These are phyloP conservation scores for Artemisia annua DNA, from an alignment of 129 eudicot genomes.

Conservation along the genomic window DNA sequence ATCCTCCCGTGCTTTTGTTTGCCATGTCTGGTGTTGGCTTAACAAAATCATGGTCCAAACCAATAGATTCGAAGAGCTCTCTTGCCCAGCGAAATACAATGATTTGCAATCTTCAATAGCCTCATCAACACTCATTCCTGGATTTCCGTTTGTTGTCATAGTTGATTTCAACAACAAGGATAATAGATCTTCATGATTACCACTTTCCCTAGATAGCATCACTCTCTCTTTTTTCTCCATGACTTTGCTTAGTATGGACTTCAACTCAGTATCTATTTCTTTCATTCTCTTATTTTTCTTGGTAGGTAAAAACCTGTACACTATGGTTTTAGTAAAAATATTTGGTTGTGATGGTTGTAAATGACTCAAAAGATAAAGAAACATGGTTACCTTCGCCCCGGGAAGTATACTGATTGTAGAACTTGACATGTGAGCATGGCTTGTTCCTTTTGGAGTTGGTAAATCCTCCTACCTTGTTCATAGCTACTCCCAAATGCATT, in stretches of 20 bases:
- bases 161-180: slow-evolving; percentile 49
- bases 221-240: slow-evolving; percentile 37
- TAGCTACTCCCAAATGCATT: slow-evolving; percentile 69
- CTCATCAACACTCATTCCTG: slow-evolving; percentile 48
- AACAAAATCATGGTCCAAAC: slow-evolving; percentile 71
- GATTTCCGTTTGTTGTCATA: slow-evolving; percentile 25
- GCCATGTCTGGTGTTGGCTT: slow-evolving; percentile 66
- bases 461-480: slow-evolving; percentile 55
- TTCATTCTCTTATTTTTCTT: slow-evolving; percentile 61
- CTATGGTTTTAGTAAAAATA: background rate
- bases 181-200: slow-evolving; percentile 42
- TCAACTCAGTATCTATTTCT: slow-evolving; percentile 46
- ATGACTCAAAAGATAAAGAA: background rate
- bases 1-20: slow-evolving; percentile 56
- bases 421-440: slow-evolving; percentile 55
- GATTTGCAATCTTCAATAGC: slow-evolving; percentile 71
- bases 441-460: slow-evolving; percentile 64
- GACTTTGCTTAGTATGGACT: slow-evolving; percentile 34
- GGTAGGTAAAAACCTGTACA: slow-evolving; percentile 64
- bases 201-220: slow-evolving; percentile 33
- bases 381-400: slow-evolving; percentile 57
- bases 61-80: slow-evolving; percentile 55
- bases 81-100: slow-evolving; percentile 77
- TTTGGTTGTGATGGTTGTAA: background rate
- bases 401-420: slow-evolving; percentile 59